A percentile compares a stretch with the other conserved stretches of the same genome.
phyloP scores from a whole-genome alignment of 202 grass and related monocot species.

The Sporobolus alterniflorus region DNA sequence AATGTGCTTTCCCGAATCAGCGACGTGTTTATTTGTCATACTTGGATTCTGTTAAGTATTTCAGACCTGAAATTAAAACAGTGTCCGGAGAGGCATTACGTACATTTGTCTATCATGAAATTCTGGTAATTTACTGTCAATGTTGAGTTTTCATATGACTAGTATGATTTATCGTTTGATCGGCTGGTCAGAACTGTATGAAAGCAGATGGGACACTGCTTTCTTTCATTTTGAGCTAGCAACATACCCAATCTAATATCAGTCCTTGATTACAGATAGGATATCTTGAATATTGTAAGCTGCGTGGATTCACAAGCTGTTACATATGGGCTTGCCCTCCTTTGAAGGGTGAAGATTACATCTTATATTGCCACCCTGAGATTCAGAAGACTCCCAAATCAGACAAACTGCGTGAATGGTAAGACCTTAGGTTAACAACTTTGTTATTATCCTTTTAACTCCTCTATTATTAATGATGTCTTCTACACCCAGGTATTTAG shows the following conservation, averaged over 20 bases:
- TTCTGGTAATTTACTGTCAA: conserved; percentile 73
- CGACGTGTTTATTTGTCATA: conserved; percentile 99
- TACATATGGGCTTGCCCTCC: conserved; percentile 99
- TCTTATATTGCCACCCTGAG: conserved; percentile 99
- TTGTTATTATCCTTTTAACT: not conserved
- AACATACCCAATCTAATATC: conserved; percentile 10
- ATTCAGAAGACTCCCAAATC: conserved; percentile 99
- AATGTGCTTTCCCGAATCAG: conserved; percentile 85
- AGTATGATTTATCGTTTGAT: conserved; percentile 10
- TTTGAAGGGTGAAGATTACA: conserved; percentile 99
- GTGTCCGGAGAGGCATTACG: conserved; percentile 86
- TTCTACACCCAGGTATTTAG: conserved; percentile 74
- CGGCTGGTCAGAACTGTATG: conserved; percentile 21
- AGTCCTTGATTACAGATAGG: conserved; percentile 71
- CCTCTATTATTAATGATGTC: conserved; percentile 34
- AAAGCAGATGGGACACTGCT: not conserved
- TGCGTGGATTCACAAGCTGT: conserved; percentile 98
- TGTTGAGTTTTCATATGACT: conserved; percentile 6
- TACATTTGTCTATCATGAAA: conserved; percentile 99
- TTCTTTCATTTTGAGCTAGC: conserved; percentile 14
- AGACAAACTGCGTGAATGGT: conserved; percentile 98
- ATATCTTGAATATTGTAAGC: conserved; percentile 99
- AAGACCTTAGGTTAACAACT: conserved; percentile 36
- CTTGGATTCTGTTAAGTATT: conserved; percentile 99
- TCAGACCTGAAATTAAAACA: conserved; percentile 95